Conservation (phyloP, 306 rosid genomes). For the Canavalia ensiformis region DNA sequence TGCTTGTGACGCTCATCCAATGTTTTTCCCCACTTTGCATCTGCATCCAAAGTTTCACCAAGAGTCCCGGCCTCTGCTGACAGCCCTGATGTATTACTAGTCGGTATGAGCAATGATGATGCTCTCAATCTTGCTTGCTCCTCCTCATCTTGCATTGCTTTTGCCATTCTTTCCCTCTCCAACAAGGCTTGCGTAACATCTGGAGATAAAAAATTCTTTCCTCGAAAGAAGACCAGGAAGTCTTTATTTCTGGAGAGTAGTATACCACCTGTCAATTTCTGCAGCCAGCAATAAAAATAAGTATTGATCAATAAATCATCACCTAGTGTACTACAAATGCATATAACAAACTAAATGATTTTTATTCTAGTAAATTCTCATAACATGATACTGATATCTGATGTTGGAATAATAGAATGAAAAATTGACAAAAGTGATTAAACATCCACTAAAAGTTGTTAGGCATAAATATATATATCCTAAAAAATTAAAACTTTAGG, state of each 20-base stretch:
- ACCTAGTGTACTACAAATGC: slow-evolving; percentile 13
- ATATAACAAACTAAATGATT: slow-evolving; percentile 27
- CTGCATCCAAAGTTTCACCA: slow-evolving; percentile 88
- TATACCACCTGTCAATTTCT: slow-evolving; percentile 91
- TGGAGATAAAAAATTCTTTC: slow-evolving; percentile 85
- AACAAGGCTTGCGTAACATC: slow-evolving; percentile 79
- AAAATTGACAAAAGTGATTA: background rate
- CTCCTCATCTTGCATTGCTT: slow-evolving; percentile 87
- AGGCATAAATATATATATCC: background rate
- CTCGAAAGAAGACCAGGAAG: slow-evolving; percentile 91
- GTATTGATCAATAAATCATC: slow-evolving; percentile 30
- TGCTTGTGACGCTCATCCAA: slow-evolving; percentile 69
- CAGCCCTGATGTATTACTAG: slow-evolving; percentile 53
- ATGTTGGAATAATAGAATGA: background rate
- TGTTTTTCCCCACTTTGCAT: slow-evolving; percentile 93
- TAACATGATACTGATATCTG: slow-evolving; percentile 24
- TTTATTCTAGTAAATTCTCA: slow-evolving; percentile 35
- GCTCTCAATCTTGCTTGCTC: slow-evolving; percentile 95
- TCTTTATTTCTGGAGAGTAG: slow-evolving; percentile 94
- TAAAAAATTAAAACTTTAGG: background rate
- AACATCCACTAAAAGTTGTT: background rate
- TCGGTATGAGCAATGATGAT: slow-evolving; percentile 66
- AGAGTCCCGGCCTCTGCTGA: slow-evolving; percentile 86
- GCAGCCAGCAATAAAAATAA: slow-evolving; percentile 49
- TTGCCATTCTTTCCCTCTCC: slow-evolving; percentile 87